Evolutionary conservation across 345 rosid species (phyloP), one percentile per base, ranked within the genome.

Genomic region (Cochlearia excelsa): DNA sequence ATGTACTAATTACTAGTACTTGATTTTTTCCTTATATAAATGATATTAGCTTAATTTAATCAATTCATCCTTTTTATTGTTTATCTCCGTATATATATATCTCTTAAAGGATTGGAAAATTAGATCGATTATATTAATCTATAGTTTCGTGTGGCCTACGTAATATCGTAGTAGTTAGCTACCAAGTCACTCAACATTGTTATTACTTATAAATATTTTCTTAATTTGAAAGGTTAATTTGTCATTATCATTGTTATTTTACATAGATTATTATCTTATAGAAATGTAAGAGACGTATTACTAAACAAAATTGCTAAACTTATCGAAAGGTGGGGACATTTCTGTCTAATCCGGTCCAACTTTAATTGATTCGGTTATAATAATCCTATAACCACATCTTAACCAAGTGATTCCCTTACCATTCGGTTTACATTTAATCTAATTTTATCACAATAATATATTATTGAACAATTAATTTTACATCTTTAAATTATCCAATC

Each of bases 131-230:
- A 33, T 2, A 2, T 33, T 33, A 33, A 33, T 33, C 35, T 30
- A n/a, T 49, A 31, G 57, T 51, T 62, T 41, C 67, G 67, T 62
- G 43, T 51, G 9, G 47, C 42, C 26, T 9, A 62, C 58, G 58
- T 62, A 27, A 51, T 62, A 51, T 62, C 34, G 43, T 51, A 27
- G 50, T 62, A 8, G 58, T 62, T 62, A 47, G 58, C 58, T 51
- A 51, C 51, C 58, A 51, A 51, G 51, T 51, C 50, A 62, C 58
- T 51, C 67, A 31, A 62, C 58, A 51, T 30, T 30, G 5, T 23
- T 16, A 6, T 37, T 37, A 37, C 41, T 41, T 41, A 51, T 62
- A 41, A 41, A 30, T 62, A 42, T 16, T 41, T 30, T 10, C 16
- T 41, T 51, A 42, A 51, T 51, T 23, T 62, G 57, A 41, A 30